A percentile compares a stretch with the other conserved stretches of the same genome.
phyloP scores from a whole-genome alignment of 176 grass and related monocot species.

The Otatea glauca region DNA sequence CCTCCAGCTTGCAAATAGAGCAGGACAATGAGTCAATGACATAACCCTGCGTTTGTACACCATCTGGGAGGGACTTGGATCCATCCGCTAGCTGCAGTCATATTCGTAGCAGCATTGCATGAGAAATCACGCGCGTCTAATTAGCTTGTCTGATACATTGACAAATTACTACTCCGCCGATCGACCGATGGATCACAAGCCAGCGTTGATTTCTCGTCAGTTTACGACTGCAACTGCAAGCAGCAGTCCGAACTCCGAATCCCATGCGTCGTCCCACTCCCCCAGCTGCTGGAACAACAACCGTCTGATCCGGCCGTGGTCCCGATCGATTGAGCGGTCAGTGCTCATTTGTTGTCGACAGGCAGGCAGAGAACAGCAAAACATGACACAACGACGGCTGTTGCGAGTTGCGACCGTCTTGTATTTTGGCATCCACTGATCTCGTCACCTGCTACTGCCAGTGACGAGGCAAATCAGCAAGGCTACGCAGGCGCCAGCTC shows the following conservation, averaged over 20 bases:
- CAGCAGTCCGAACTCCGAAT: not conserved
- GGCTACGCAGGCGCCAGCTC: not conserved
- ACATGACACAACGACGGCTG: not conserved
- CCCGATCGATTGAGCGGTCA: not conserved
- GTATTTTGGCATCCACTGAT: not conserved
- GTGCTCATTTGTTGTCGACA: not conserved
- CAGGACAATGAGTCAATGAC: not conserved
- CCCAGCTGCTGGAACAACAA: not conserved
- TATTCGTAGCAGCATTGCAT: not conserved
- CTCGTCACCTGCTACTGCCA: not conserved
- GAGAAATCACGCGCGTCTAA: not conserved
- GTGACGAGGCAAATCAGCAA: not conserved
- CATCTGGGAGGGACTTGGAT: not conserved
- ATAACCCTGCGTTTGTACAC: not conserved
- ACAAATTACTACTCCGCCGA: not conserved
- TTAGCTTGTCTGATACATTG: not conserved
- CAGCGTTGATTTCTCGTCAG: not conserved
- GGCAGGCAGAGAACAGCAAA: conserved; percentile 4
- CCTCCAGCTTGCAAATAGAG: conserved; percentile 33
- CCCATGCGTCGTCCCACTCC: not conserved
- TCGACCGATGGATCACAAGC: not conserved
- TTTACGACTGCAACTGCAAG: not conserved
- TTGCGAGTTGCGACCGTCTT: not conserved
- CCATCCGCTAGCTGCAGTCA: not conserved
- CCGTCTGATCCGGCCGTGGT: not conserved